Percentiles rank a stretch among this genome's conserved stretches.
These are phyloP conservation scores for Magnolia sinica DNA, from an alignment of 164 flowering plant species.

Conservation along the genomic window DNA sequence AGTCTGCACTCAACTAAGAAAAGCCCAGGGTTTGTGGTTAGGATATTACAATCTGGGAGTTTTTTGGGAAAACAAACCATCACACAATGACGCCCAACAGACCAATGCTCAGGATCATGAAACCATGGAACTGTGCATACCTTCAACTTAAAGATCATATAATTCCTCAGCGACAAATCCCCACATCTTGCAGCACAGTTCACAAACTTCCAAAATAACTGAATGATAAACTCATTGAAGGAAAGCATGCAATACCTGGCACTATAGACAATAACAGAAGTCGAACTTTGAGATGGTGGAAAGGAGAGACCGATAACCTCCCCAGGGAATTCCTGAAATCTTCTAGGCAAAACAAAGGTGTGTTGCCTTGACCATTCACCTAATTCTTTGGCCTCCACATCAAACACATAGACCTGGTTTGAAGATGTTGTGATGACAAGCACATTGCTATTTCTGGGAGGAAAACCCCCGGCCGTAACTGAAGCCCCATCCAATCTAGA, in stretches of 20 bases:
- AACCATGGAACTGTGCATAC: too few relatives aligned
- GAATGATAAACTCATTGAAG: neutral
- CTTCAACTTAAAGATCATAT: too few relatives aligned
- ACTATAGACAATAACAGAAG: slow-evolving; percentile 73
- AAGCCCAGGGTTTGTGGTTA: too few relatives aligned
- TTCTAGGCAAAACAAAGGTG: slow-evolving; percentile 59
- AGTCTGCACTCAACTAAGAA: too few relatives aligned
- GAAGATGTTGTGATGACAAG: slow-evolving; percentile 76
- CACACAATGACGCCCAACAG: too few relatives aligned
- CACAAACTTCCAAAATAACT: neutral
- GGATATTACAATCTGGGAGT: too few relatives aligned
- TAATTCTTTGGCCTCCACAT: slow-evolving; percentile 81
- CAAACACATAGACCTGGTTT: slow-evolving; percentile 82
- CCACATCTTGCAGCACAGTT: neutral
- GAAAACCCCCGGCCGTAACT: slow-evolving; percentile 91
- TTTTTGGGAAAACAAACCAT: too few relatives aligned
- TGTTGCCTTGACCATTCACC: slow-evolving; percentile 79
- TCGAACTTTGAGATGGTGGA: slow-evolving; percentile 50
- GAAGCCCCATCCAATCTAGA: slow-evolving; percentile 90
- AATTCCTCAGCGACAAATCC: neutral
- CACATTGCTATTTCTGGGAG: slow-evolving; percentile 67
- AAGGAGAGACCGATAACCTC: slow-evolving; percentile 92
- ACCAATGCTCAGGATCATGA: too few relatives aligned
- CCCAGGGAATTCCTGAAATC: slow-evolving; percentile 90
- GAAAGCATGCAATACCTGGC: slow-evolving; percentile 54